These are phyloP conservation scores for Gentiana dahurica DNA, from an alignment of 257 asterid genomes.

Conservation along the genomic window DNA sequence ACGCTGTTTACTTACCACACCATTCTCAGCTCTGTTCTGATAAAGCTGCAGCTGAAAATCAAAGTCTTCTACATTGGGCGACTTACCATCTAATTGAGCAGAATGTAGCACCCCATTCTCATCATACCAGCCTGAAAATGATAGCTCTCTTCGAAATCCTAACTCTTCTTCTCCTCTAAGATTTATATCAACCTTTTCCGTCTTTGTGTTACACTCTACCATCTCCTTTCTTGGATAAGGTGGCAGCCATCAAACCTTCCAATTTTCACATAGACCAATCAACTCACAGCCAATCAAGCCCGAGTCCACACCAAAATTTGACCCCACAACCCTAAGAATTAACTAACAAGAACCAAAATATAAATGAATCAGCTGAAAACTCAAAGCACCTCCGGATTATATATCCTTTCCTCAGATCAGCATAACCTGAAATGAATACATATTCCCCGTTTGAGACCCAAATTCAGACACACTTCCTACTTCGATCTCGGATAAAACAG, in stretches of 20 bases:
- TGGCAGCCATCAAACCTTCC: conserved; percentile 15
- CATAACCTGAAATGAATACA: background rate
- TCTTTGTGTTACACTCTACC: conserved; percentile 31
- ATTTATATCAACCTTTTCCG: conserved; percentile 21
- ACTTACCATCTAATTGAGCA: conserved; percentile 21
- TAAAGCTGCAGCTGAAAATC: conserved; percentile 37
- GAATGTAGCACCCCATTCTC: conserved; percentile 37
- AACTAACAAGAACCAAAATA: conserved; percentile 3
- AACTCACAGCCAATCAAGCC: background rate
- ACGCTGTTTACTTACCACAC: conserved; percentile 24
- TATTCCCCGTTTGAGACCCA: background rate
- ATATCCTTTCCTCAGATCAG: background rate
- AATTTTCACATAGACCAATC: background rate
- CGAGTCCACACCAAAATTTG: background rate
- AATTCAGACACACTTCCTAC: background rate
- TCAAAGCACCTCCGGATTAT: background rate
- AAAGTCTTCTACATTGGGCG: conserved; percentile 25
- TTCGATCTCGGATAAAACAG: too few relatives aligned
- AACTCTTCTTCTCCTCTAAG: conserved; percentile 11
- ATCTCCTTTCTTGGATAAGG: conserved; percentile 30
- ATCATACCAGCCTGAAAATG: conserved; percentile 71
- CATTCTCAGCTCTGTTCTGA: conserved; percentile 16
- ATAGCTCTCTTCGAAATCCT: conserved; percentile 45
- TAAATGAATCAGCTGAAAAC: conserved; percentile 1
- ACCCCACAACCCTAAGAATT: background rate